Percentiles rank a stretch among this genome's conserved stretches.
Evolutionary conservation across 192 early-diverging fungal genomes (phyloP).

Genomic region (Podila minutissima): DNA sequence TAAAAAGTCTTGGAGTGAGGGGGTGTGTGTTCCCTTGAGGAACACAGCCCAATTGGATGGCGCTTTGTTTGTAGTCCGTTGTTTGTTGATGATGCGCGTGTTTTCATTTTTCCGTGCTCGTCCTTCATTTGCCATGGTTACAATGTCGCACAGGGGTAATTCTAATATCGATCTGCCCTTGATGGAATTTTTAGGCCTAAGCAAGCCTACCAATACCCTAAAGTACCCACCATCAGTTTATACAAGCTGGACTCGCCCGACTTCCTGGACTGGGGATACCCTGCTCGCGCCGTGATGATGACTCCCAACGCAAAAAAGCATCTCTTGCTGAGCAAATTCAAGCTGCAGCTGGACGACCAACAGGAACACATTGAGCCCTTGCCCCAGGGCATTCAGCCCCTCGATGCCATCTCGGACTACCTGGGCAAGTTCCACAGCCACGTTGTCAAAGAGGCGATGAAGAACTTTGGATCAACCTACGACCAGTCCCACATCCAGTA

Average conservation of each 20-base stretch:
- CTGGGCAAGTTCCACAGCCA: constrained; percentile 52
- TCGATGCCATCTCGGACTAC: constrained; percentile 54
- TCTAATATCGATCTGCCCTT: not conserved
- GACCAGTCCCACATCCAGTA: constrained; percentile 51
- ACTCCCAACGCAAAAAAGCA: constrained; percentile 53
- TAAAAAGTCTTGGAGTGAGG: too few relatives aligned
- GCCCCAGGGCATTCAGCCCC: constrained; percentile 48
- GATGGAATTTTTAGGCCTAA: constrained; percentile 39
- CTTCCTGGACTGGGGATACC: constrained; percentile 60
- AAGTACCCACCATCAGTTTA: constrained; percentile 54
- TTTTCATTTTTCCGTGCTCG: too few relatives aligned
- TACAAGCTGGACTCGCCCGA: constrained; percentile 54
- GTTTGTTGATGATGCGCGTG: too few relatives aligned
- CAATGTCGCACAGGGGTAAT: too few relatives aligned
- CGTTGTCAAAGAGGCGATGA: constrained; percentile 53
- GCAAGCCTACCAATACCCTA: constrained; percentile 57
- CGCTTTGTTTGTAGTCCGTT: too few relatives aligned
- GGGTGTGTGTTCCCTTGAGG: too few relatives aligned
- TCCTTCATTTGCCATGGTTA: too few relatives aligned
- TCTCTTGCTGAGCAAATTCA: constrained; percentile 54
- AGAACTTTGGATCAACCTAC: constrained; percentile 56
- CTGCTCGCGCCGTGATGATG: constrained; percentile 52
- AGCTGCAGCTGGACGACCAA: constrained; percentile 52
- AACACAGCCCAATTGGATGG: too few relatives aligned
- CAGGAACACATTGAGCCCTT: constrained; percentile 55